Conservation (phyloP, 495 filamentous ascomycete species). For the Daldinia decipiens region DNA sequence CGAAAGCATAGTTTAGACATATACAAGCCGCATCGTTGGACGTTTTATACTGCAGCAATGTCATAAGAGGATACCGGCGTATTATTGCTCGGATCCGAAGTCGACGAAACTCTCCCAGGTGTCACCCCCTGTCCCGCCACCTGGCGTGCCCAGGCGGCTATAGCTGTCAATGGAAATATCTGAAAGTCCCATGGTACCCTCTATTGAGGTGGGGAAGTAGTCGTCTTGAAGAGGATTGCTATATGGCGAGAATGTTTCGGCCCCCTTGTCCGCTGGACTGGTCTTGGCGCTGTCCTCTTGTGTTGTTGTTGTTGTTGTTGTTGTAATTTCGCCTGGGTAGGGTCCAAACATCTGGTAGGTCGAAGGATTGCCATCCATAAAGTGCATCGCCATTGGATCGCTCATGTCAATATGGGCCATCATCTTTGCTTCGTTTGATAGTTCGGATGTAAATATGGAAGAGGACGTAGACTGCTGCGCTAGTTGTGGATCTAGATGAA, state of each 20-base stretch:
- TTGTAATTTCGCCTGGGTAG: slow-evolving; percentile 11
- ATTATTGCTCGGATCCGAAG: slow-evolving; percentile 43
- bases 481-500: slow-evolving; percentile 38
- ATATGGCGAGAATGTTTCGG: slow-evolving; percentile 2
- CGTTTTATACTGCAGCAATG: background rate
- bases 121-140: slow-evolving; percentile 18
- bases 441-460: slow-evolving; percentile 46
- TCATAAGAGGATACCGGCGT: background rate
- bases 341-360: slow-evolving; percentile 28
- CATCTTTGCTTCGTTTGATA: slow-evolving; percentile 46
- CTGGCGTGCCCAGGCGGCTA: slow-evolving; percentile 34
- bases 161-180: slow-evolving; percentile 22
- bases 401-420: slow-evolving; percentile 44
- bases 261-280: background rate
- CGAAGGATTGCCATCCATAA: slow-evolving; percentile 28
- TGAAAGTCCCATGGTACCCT: slow-evolving; percentile 8
- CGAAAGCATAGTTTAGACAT: slow-evolving; percentile 13
- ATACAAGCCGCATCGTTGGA: slow-evolving; percentile 1
- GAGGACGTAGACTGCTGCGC: slow-evolving; percentile 29
- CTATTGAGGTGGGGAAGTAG: slow-evolving; percentile 22
- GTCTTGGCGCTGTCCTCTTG: slow-evolving; percentile 2
- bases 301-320: too few relatives aligned
- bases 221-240: slow-evolving; percentile 14
- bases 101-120: slow-evolving; percentile 47
- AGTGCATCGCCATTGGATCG: slow-evolving; percentile 43